A percentile compares a stretch with the other conserved stretches of the same genome.
Conservation (phyloP, 2,329 filamentous ascomycete species). For the Sclerotinia trifoliorum region DNA sequence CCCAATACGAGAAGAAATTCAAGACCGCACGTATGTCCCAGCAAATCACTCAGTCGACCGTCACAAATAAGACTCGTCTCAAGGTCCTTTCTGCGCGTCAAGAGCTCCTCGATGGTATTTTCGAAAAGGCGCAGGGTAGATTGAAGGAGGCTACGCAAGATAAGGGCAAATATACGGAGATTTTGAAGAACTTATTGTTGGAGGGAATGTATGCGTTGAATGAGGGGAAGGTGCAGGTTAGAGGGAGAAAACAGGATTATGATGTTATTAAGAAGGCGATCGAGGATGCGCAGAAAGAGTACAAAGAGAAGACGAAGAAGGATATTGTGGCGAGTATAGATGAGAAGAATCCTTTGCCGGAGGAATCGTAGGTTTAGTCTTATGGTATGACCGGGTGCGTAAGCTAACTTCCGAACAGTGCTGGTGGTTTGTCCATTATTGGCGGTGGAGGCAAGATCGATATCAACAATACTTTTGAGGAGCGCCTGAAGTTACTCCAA, state of each 20-base stretch:
- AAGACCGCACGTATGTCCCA: slow-evolving; percentile 98
- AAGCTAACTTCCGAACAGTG: slow-evolving; percentile 49
- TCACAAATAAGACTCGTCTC: slow-evolving; percentile 93
- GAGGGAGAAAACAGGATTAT: slow-evolving; percentile 76
- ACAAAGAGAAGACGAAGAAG: slow-evolving; percentile 73
- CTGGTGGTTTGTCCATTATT: slow-evolving; percentile 78
- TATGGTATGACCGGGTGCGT: neutral
- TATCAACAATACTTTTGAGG: slow-evolving; percentile 97
- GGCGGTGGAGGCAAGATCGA: slow-evolving; percentile 91
- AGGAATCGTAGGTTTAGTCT: slow-evolving; percentile 70
- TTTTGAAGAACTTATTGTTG: slow-evolving; percentile 78
- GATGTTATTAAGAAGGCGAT: slow-evolving; percentile 75
- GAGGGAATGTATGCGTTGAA: slow-evolving; percentile 87
- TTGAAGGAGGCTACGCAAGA: slow-evolving; percentile 66
- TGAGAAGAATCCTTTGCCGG: slow-evolving; percentile 74
- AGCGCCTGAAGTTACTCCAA: slow-evolving; percentile 81
- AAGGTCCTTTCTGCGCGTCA: slow-evolving; percentile 84
- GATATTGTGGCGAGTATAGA: slow-evolving; percentile 71
- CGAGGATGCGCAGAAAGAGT: slow-evolving; percentile 74
- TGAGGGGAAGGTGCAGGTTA: slow-evolving; percentile 73
- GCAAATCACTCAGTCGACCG: slow-evolving; percentile 95
- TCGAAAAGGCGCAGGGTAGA: slow-evolving; percentile 74
- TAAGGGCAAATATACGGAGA: slow-evolving; percentile 69
- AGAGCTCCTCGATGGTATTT: slow-evolving; percentile 86
- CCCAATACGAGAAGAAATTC: slow-evolving; percentile 96